phyloP scores from a whole-genome alignment of 2,329 filamentous ascomycete genomes.

The Dactylellina haptotyla region DNA sequence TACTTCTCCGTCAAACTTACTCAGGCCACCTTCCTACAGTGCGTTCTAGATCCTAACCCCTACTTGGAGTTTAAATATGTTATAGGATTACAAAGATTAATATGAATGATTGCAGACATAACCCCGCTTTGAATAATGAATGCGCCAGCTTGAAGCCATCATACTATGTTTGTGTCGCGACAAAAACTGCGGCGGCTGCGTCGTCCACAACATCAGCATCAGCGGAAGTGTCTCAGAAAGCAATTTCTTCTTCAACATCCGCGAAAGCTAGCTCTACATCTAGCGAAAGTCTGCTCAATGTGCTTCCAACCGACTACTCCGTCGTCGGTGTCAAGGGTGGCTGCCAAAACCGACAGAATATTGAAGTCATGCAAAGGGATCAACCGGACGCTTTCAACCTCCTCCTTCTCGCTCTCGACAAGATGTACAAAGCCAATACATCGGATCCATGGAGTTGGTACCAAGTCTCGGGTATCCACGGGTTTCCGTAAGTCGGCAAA shows the following conservation, averaged over 20 bases:
- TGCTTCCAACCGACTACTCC: slow-evolving; percentile 1
- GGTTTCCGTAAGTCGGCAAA: slow-evolving; percentile 26
- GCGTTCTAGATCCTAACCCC: neutral
- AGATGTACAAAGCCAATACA: neutral
- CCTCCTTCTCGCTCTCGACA: slow-evolving; percentile 9
- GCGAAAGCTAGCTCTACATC: no score
- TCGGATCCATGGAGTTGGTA: slow-evolving; percentile 30
- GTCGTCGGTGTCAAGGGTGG: slow-evolving; percentile 13
- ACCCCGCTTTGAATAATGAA: slow-evolving; percentile 20
- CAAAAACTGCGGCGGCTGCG: neutral
- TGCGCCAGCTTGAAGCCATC: slow-evolving; percentile 20
- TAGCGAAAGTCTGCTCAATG: no score
- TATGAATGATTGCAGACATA: slow-evolving; percentile 8
- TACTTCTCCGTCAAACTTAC: slow-evolving; percentile 8
- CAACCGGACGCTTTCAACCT: slow-evolving; percentile 40
- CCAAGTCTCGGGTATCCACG: slow-evolving; percentile 36
- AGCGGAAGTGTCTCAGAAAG: neutral
- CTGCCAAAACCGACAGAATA: slow-evolving; percentile 23
- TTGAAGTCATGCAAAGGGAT: slow-evolving; percentile 9
- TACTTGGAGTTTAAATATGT: neutral
- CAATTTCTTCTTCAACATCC: neutral
- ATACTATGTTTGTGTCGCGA: slow-evolving; percentile 25
- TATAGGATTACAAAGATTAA: neutral
- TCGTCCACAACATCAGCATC: neutral
- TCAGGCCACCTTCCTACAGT: slow-evolving; percentile 16